Evolutionary conservation across 148 eudicot species (phyloP), one percentile per base, ranked within the genome.

Genomic region (Persicaria maculosa): DNA sequence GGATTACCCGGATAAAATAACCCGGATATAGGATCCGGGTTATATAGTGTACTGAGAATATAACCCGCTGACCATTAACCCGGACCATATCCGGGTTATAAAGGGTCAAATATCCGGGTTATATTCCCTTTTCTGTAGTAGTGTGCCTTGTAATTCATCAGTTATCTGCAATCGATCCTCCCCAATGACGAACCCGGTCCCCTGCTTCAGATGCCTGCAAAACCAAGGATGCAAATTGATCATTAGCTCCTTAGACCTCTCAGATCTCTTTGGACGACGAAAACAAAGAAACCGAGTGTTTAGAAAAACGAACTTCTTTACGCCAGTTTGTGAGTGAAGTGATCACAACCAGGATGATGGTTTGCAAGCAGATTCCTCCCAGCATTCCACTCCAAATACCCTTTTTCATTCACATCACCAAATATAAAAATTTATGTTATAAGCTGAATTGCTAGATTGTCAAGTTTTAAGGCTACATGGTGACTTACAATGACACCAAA

Each of bases 361-460:
- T 91, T 74, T 91, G 97, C 84, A 89, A 74, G 53, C 79, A 74
- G 47, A 89, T 85, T 78, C 97, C 97, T 57, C 88, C 90, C 16
- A 88, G 79, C 96, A 90, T 85, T 47, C 96, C 96, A 20, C 96
- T 85, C 96, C 97, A 91, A 36, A 91, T 86, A 67, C 97, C 97
- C 97, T 91, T 73, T 9, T 20, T 47, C 17, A 71, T 44, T 2
- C 36, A 52, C 10, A 50, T 7, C 57, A 9, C 57, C 57, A 52
- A 52, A 52, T 16, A 67, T 6, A 12, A 3, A 31, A 36, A 67
- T 67, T 40, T 11, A 36, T 22, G 25, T 9, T 9, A 52, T 19
- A 7, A 71, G 58, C 62, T 16, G 8, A 9, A 9, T 59, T 22
- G 15, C 22, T 59, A 22, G 12, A 12, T 48, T 48, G 52, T 31